Evolutionary conservation across 2,329 filamentous ascomycete species (phyloP).

Genomic region (Colletotrichum musicola): DNA sequence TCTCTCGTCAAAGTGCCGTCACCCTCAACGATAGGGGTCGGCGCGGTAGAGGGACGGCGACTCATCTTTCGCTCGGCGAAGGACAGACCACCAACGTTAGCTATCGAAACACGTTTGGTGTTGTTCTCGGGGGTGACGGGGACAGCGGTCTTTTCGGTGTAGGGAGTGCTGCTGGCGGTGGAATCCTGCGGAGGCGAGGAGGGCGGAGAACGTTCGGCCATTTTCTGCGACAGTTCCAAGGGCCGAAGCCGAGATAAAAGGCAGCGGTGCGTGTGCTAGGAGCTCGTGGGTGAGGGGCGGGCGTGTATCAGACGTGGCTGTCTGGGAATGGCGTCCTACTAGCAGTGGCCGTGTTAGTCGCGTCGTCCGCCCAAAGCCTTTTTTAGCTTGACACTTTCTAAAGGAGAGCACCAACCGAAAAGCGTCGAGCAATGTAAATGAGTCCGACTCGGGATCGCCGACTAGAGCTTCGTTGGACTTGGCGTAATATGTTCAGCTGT

Average conservation of each 20-base stretch:
- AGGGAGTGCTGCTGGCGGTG: conserved; percentile 15
- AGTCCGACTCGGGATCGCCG: neutral
- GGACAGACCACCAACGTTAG: conserved; percentile 37
- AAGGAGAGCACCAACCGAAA: conserved; percentile 10
- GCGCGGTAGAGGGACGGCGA: conserved; percentile 39
- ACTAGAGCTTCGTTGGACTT: conserved; percentile 29
- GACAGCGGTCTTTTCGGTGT: conserved; percentile 14
- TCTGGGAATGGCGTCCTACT: conserved; percentile 31
- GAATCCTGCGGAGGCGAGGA: conserved; percentile 25
- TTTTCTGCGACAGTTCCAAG: conserved; percentile 20
- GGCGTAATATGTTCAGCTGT: conserved; percentile 35
- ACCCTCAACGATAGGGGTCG: conserved; percentile 50
- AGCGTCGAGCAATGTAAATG: neutral
- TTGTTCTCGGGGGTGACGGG: conserved; percentile 32
- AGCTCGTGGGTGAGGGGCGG: conserved; percentile 4
- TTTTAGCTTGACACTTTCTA: conserved; percentile 27
- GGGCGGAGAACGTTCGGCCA: conserved; percentile 35
- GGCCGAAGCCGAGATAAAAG: conserved; percentile 31
- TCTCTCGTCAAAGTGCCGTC: conserved; percentile 49
- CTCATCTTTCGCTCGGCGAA: conserved; percentile 50
- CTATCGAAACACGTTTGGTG: conserved; percentile 26
- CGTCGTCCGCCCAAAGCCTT: conserved; percentile 5
- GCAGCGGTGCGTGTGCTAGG: conserved; percentile 21
- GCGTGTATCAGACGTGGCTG: conserved; percentile 22
- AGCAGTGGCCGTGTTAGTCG: conserved; percentile 34